Evolutionary conservation across 2,329 filamentous ascomycete genomes (phyloP), one percentile per base, ranked within the genome.

Genomic region (Trichoderma pleuroti): DNA sequence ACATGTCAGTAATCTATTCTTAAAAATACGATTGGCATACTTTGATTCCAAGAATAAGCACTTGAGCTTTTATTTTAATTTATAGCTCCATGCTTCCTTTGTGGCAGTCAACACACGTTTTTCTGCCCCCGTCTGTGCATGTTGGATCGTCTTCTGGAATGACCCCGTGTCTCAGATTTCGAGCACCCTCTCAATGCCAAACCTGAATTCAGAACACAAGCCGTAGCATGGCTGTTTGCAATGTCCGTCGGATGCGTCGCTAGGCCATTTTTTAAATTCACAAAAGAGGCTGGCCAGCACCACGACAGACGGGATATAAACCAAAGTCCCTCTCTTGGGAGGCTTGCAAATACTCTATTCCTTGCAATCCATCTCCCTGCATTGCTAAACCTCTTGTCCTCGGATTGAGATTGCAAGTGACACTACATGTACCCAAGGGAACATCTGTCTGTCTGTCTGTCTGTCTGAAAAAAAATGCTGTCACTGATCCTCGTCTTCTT

Each of bases 401-500:
- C n/a, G 1, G 7, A 18, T 9, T 30, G 5, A 4, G 26, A 30
- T 21, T 14, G 30, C 21, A 30, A 46, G 18, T 4, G 2, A 28
- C 18, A 30, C 39, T 4, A 21, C n/a, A n/a, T n/a, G n/a, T n/a
- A n/a, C 49, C 36, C 10, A 34, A 34, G 26, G n/a, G 46, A 14
- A 7, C 16, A 39, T 52, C 12, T 24, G 7, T 18, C n/a, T 11
- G 5, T 4, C 26, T 28, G 26, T n/a, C n/a, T n/a, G 18, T n/a
- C 7, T 8, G 14, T 32, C 30, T 16, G n/a, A n/a, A 28, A 4
- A 11, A 61, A 54, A 60, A 30, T 69, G 67, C 12, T 69, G 56
- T 61, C 67, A 16, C 7, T 66, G 18, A 42, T 72, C 7, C 72
- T 76, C 32, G 70, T 74, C 39, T 74, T 71, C 56, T 28, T 75